A percentile compares a stretch with the other conserved stretches of the same genome.
phyloP scores from a whole-genome alignment of 2,329 filamentous ascomycete genomes.

The Fusarium burgessii region DNA sequence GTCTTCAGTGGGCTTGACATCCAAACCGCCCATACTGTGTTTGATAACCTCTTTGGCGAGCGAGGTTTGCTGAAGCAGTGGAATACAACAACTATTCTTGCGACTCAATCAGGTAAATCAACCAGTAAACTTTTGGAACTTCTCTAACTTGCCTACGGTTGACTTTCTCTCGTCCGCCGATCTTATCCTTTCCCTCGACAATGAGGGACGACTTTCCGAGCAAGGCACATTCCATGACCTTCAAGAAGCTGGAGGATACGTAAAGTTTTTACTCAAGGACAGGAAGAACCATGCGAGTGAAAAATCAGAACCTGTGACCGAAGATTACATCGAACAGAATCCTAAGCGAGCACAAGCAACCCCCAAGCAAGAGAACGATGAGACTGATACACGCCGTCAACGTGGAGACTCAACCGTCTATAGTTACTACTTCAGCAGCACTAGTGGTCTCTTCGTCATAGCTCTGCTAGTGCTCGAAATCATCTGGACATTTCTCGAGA shows the following conservation, averaged over 20 bases:
- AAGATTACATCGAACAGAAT: neutral
- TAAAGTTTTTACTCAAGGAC: slow-evolving; percentile 6
- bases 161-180: slow-evolving; percentile 47
- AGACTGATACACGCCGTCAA: slow-evolving; percentile 44
- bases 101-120: slow-evolving; percentile 49
- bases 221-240: slow-evolving; percentile 50
- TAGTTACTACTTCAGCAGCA: slow-evolving; percentile 48
- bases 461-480: slow-evolving; percentile 41
- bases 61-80: slow-evolving; percentile 46
- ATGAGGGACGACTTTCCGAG: slow-evolving; percentile 39
- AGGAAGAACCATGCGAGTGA: neutral
- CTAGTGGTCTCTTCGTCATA: slow-evolving; percentile 39
- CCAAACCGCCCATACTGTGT: slow-evolving; percentile 50
- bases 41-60: slow-evolving; percentile 46
- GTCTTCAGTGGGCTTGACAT: slow-evolving; percentile 55
- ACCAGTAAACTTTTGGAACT: neutral
- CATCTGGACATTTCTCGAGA: slow-evolving; percentile 46
- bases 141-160: slow-evolving; percentile 40
- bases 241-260: slow-evolving; percentile 14
- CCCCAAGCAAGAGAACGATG: neutral
- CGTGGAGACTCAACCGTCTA: slow-evolving; percentile 48
- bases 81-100: slow-evolving; percentile 53
- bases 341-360: slow-evolving; percentile 13
- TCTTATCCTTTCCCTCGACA: slow-evolving; percentile 37
- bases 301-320: neutral